Percentiles rank a stretch among this genome's conserved stretches.
Conservation (phyloP, 768 basidiomycete genomes). For the Sutorius australiensis region DNA sequence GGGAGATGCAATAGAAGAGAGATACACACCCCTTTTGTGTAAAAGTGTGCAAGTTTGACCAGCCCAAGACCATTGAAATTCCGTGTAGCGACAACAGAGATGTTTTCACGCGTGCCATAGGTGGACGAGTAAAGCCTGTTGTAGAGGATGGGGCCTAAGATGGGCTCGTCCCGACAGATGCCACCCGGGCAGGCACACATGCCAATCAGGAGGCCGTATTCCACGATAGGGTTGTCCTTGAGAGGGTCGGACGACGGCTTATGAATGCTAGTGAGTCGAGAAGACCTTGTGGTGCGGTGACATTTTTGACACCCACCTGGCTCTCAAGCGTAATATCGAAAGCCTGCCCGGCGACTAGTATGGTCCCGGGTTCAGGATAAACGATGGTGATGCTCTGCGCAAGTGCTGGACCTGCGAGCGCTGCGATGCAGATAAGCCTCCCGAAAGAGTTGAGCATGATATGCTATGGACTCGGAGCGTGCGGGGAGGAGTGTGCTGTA, state of each 20-base stretch:
- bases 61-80: neutral
- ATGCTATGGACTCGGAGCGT: no score
- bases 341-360: conserved; percentile 31
- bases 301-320: conserved; percentile 31
- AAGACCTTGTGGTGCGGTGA: no score
- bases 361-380: conserved; percentile 30
- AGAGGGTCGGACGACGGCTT: neutral
- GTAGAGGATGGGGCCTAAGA: conserved; percentile 4
- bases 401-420: conserved; percentile 22
- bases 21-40: conserved; percentile 2
- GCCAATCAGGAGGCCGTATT: conserved; percentile 10
- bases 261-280: neutral
- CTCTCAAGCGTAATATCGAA: conserved; percentile 39
- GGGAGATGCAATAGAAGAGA: neutral
- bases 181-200: neutral
- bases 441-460: conserved; percentile 9
- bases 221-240: neutral
- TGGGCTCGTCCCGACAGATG: neutral
- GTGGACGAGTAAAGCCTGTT: neutral
- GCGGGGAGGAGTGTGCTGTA: neutral
- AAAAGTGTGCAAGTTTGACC: neutral
- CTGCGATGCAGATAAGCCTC: conserved; percentile 6
- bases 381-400: conserved; percentile 40
- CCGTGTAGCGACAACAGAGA: conserved; percentile 1
- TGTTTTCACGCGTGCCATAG: neutral